These are phyloP conservation scores for Cicer cuneatum DNA, from an alignment of 306 rosid species.

Conservation along the genomic window DNA sequence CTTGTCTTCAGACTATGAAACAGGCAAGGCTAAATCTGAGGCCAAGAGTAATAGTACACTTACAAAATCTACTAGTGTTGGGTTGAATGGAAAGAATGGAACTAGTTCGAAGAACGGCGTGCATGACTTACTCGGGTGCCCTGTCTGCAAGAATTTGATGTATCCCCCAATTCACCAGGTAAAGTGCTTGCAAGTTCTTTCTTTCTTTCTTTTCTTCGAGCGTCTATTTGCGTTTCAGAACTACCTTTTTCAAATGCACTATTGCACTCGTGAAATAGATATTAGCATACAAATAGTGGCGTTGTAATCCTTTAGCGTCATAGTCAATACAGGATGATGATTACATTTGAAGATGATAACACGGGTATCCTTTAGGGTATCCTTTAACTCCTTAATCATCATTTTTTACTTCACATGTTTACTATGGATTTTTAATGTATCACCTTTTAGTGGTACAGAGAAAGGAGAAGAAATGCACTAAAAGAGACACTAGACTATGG, in stretches of 20 bases:
- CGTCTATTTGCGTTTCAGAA: neutral
- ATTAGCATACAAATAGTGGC: too few relatives aligned
- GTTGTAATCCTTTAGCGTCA: too few relatives aligned
- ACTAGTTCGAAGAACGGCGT: slow-evolving; percentile 75
- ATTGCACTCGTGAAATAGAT: slow-evolving; percentile 1
- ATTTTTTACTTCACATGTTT: slow-evolving; percentile 14
- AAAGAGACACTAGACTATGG: too few relatives aligned
- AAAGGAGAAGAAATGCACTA: too few relatives aligned
- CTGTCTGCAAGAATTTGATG: slow-evolving; percentile 83
- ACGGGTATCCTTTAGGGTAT: neutral
- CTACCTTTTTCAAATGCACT: neutral
- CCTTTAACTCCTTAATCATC: slow-evolving; percentile 5
- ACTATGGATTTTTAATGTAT: slow-evolving; percentile 7
- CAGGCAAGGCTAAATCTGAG: slow-evolving; percentile 62
- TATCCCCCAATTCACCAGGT: slow-evolving; percentile 98
- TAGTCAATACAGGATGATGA: neutral
- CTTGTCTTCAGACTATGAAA: slow-evolving; percentile 63
- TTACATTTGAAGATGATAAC: slow-evolving; percentile 6
- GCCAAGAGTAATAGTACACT: slow-evolving; percentile 52
- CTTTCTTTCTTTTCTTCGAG: neutral
- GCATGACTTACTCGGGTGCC: slow-evolving; percentile 86
- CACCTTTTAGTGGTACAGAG: too few relatives aligned
- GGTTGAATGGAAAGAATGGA: slow-evolving; percentile 62
- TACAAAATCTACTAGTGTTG: slow-evolving; percentile 51
- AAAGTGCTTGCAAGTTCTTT: slow-evolving; percentile 36